Evolutionary conservation across 2,329 filamentous ascomycete species (phyloP), one percentile per base, ranked within the genome.

Genomic region (Scolecobasidium constrictum): DNA sequence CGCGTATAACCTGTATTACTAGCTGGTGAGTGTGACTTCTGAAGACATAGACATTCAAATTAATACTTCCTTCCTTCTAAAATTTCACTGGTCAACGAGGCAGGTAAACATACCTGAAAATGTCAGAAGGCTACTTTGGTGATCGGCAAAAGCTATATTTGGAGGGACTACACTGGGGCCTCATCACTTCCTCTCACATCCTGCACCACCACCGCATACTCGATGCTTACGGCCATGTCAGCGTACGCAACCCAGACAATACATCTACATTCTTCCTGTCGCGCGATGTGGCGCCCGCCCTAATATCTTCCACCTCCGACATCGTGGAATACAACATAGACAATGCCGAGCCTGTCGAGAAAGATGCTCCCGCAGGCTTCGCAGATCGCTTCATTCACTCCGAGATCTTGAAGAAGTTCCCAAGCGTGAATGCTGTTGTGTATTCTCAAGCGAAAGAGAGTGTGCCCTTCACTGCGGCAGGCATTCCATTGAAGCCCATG

Each of bases 321-420:
- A 47, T 71, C 6, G 52, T 67, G 38, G 63, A 67, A 47, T 69
- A 69, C 51, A 54, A 58, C 15, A 55, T 69, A 26, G 57, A 61
- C 4, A 61, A 67, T 44, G 65, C 60, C 1, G 54, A 49, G 15
- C 47, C 54, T 4, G 56, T 62, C 1, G 59, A 62, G 45, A 60
- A 59, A 39, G 42, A 58, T 18, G 52, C 49, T 53, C 38, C 49
- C 48, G 1, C 17, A 12, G 28, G 40, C 11, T 69, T 64, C 43
- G 44, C 58, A 4, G 67, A 71, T 51, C 56, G 66, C 15, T 62
- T 58, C 49, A 66, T 69, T 40, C 67, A 71, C 51, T 58, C 56
- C 42, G 60, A 63, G 43, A 63, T 68, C 13, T 67, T 67, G 51
- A 67, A 66, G 50, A 55, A 56, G 34, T 69, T 65, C 49, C 59